Evolutionary conservation across 1,139 yeast species (phyloP), one percentile per base, ranked within the genome.

Genomic region (Meyerozyma elateridarum): DNA sequence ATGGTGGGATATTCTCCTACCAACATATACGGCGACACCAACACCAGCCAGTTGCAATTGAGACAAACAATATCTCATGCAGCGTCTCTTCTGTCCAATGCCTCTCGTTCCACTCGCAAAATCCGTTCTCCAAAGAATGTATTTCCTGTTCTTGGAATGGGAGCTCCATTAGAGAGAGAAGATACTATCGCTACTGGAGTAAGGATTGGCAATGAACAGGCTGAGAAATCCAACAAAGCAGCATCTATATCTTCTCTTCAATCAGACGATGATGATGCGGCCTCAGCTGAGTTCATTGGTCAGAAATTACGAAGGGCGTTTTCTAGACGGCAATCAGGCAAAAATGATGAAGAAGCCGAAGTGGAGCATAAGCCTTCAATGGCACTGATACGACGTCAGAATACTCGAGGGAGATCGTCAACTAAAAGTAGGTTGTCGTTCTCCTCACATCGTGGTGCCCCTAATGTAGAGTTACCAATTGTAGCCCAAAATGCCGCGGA

Each of bases 121-220:
- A 24, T 56, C 3, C 59, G 78, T 42, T 79, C 88, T 1, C 93
- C 91, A 2, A 74, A 72, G 20, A 85, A 85, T 39, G 88, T 81
- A 0, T 83, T 82, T 54, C 93, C 93, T 0, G 88, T 83, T 1
- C 64, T 65, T 42, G 91, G 85, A 2, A 81, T 82, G 89, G 87
- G 84, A 0, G 64, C 63, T 6, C 82, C 89, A 2, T 49, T 72
- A 25, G 54, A 54, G 14, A 60, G 72, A 35, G 89, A 81, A 45
- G 57, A 59, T 30, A 61, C 79, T 0, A 77, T 81, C 35, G 87
- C 85, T 2, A 51, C 58, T 5, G 69, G 67, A 1, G 27, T 11
- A 12, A 14, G 2, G 9, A n/a, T n/a, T n/a, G 15, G 9, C 8
- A 11, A 22, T 8, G 25, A 22, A 12, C 13, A 22, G 13, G 25